phyloP scores from a whole-genome alignment of 2,329 filamentous ascomycete species.

The Phaeosphaeria sp. region DNA sequence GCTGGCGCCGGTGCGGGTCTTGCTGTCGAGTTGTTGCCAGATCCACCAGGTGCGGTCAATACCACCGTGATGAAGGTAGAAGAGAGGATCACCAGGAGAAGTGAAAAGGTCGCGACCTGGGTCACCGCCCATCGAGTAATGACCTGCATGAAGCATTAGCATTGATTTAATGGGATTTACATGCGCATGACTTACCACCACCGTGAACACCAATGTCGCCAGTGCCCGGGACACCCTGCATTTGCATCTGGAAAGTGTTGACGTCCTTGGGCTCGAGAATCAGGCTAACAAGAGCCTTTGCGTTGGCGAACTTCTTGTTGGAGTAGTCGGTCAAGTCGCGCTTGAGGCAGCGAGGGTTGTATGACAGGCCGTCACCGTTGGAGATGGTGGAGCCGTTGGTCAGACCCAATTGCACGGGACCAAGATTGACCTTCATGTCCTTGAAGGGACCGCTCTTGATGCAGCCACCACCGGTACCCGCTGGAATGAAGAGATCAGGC shows the following conservation, averaged over 20 bases:
- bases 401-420: conserved; percentile 17
- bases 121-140: conserved; percentile 55
- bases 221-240: conserved; percentile 37
- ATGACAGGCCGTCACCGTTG: conserved; percentile 21
- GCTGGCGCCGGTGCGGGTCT: conserved; percentile 35
- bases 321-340: conserved; percentile 30
- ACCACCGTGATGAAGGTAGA: conserved; percentile 55
- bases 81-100: conserved; percentile 45
- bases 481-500: conserved; percentile 48
- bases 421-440: conserved; percentile 40
- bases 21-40: conserved; percentile 49
- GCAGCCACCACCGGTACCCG: conserved; percentile 63
- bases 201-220: conserved; percentile 40
- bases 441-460: conserved; percentile 60
- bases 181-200: conserved; percentile 34
- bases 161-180: conserved; percentile 22
- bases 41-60: conserved; percentile 56
- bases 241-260: conserved; percentile 37
- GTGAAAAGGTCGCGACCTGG: conserved; percentile 41
- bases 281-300: conserved; percentile 26
- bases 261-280: conserved; percentile 32
- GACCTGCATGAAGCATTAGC: conserved; percentile 50
- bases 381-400: conserved; percentile 34
- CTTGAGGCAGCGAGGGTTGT: conserved; percentile 37
- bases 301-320: conserved; percentile 32